Base-by-base conservation (phyloP, 768 basidiomycete genomes). In the Auriscalpium orientale region DNA sequence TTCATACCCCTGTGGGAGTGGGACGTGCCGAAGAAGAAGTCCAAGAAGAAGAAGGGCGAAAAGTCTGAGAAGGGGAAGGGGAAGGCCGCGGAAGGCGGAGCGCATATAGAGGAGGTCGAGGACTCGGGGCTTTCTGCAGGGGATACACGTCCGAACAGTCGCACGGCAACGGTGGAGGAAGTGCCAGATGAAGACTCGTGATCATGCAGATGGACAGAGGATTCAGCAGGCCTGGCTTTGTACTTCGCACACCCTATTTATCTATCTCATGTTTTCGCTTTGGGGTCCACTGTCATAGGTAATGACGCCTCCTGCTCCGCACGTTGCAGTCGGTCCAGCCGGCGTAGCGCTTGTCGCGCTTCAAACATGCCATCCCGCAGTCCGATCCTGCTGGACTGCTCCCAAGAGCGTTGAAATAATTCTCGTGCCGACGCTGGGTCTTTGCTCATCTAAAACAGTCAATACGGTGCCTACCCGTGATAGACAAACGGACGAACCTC, bases 1-100 rank as follows among this genome's bases (percentile, higher is more conserved):
- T 99, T 98, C 72, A 89, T 95, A 63, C 97, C 97, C 18, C 70
- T 90, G 18, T 99, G 92, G 90, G 95, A 92, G 64, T 99, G 95
- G 93, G 95, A 98, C 66, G 59, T 91, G 28, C 84, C 83, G 1
- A 82, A 83, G 66, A 87, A 85, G 74, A 77, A 74, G 53, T 71
- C 74, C 35, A 87, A 84, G 74, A 87, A 85, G 74, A 82, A 76
- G 72, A 83, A 81, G 66, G 71, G 70, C 15, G 80, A 83, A 56
- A 82, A 83, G 65, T 74, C 71, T 58, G 76, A 78, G 48, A 74
- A 72, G 4, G 60, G 62, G 6, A 76, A 73, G 62, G 70, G 70
- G 49, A 74, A 51, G 13, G 53, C 56, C 22, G 61, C 66, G 22
- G 75, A 72, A 34, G 72, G 71, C 2, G 74, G 74, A 12, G 79